Base-by-base conservation (phyloP, 2,329 filamentous ascomycete genomes). In the Lachnellula occidentalis region DNA sequence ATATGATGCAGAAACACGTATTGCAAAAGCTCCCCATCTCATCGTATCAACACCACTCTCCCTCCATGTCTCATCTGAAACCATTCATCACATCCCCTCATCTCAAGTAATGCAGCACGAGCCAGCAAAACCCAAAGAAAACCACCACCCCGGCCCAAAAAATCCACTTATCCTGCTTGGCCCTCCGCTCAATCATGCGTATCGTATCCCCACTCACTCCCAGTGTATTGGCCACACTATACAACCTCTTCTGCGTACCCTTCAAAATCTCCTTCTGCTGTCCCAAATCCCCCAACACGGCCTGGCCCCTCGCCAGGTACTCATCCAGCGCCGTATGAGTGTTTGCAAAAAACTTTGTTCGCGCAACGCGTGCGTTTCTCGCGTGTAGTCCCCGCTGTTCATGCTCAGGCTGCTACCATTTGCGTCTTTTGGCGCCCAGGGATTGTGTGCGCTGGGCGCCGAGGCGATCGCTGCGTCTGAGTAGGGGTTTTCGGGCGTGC, bases 111-210 rank as follows among this genome's bases (percentile, higher is more conserved):
- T 92, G 88, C 68, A 99, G 69, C 53, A 95, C 91, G 60, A 94
- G 74, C 84, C 90, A 97, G 72, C 92, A 96, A 69, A 99, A 99
- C 37, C 81, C 68, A 66, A 97, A 88, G 71, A 99, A 99, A 36
- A 94, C 72, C 5, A 95, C 72, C 2, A 92, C 90, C 0, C 94
- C 91, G 0, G 77, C 87, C 79, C 88, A 88, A 71, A 99, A 99
- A 36, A 99, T 95, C 91, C 92, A 97, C 74, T 96, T 97, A 71
- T 99, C 94, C 76, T 97, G 88, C 71, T 85, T 88, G 49, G 94
- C 91, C 59, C 94, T 79, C 63, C 94, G 76, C 74, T 97, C 92
- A 42, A 99, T 87, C 90, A 94, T 97, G 46, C 94, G 85, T 61
- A 99, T 99, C 2, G 94, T 99, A 70, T 97, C 92, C 19, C 92